Base-by-base conservation (phyloP, 768 basidiomycete genomes). In the Hericium erinaceus region DNA sequence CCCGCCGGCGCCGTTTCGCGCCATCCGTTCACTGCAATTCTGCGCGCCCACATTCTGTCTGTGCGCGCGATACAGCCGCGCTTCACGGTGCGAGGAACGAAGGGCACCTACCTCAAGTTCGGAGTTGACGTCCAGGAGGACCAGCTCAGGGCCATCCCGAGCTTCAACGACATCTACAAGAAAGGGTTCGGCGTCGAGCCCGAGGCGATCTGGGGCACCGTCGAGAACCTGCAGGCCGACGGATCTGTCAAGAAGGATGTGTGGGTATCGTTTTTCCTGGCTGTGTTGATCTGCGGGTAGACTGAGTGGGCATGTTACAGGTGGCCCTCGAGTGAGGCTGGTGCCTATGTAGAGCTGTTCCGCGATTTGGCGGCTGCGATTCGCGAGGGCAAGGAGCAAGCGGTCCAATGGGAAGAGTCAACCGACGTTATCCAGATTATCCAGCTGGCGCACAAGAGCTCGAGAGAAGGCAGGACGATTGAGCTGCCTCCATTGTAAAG, bases 111-210 rank as follows among this genome's bases (percentile, higher is more conserved):
- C 70, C 74, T 78, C 58, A 94, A 95, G 70, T 80, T 77, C 64
- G 90, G 90, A 5, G 68, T 89, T 20, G 91, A 92, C 68, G 72
- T 82, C 2, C 91, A 94, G 66, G 92, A 93, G 70, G 82, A 83
- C 54, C 84, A 89, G 61, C 78, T 92, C 52, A 84, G 83, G 65
- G 75, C 68, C 11, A 80, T 84, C 52, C 65, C 77, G 9, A 69
- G 72, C 4, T 80, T 81, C 24, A 73, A 69, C 11, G 80, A 67
- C 48, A 55, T 81, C 41, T 66, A 78, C 60, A 73, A 73, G 48
- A 59, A 70, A 4, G 66, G 67, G 26, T 86, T 80, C 61, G 89
- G 87, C 11, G 70, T 70, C 57, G 87, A 89, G 68, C 81, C 84
- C 2, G 77, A 83, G 65, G 73, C 74, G 40, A 73, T 85, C 57